Evolutionary conservation across 768 basidiomycete species (phyloP).

Genomic region (Calocybe gangraenosa): DNA sequence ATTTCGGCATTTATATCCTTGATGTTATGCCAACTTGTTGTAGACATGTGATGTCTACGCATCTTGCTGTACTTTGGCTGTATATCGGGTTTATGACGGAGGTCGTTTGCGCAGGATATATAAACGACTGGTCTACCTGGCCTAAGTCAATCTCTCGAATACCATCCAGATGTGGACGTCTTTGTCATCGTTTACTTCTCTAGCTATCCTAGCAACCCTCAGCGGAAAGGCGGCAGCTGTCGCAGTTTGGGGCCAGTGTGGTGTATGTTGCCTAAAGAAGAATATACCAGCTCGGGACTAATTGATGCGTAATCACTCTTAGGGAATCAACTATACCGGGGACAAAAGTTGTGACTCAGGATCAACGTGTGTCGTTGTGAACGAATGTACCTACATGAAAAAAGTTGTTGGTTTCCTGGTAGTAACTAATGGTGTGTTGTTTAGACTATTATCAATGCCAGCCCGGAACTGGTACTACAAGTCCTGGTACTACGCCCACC

Average conservation of each 20-base stretch:
- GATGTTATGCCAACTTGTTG: not conserved
- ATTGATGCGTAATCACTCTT: not conserved
- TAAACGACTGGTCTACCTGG: slow-evolving; percentile 2
- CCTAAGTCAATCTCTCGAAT: not conserved
- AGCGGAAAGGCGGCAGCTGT: slow-evolving; percentile 27
- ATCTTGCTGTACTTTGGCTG: slow-evolving; percentile 15
- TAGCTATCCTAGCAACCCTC: slow-evolving; percentile 28
- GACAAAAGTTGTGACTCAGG: slow-evolving; percentile 42
- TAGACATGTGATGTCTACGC: slow-evolving; percentile 16
- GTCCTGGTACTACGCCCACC: slow-evolving; percentile 25
- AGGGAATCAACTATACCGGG: slow-evolving; percentile 41
- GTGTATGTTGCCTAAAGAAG: slow-evolving; percentile 26
- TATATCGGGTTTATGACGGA: slow-evolving; percentile 29
- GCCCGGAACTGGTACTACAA: slow-evolving; percentile 19
- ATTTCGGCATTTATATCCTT: not conserved
- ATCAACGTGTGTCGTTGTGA: slow-evolving; percentile 34
- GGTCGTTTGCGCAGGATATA: slow-evolving; percentile 2
- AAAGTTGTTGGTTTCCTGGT: not conserved
- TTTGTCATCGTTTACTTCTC: slow-evolving; percentile 25
- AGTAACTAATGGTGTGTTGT: not conserved
- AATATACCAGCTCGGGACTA: not conserved
- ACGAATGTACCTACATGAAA: slow-evolving; percentile 33
- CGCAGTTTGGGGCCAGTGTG: slow-evolving; percentile 50
- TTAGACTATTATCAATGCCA: slow-evolving; percentile 48
- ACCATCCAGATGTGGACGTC: slow-evolving; percentile 24